Conservation (phyloP, 176 grass and related monocot species). For the Bolboschoenus planiculmis region DNA sequence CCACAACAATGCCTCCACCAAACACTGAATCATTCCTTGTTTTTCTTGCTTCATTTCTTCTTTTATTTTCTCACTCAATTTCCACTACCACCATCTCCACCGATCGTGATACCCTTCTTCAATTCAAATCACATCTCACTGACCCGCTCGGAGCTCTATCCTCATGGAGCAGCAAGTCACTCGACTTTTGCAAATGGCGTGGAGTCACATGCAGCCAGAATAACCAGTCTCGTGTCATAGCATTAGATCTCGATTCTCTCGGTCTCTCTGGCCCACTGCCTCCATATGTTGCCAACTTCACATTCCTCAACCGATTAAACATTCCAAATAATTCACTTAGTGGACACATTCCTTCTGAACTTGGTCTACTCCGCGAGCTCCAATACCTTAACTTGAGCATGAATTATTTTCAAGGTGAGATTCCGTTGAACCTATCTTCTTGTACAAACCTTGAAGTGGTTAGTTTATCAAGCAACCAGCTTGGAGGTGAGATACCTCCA, state of each 20-base stretch:
- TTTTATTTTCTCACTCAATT: conserved; percentile 15
- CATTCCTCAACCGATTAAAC: conserved; percentile 29
- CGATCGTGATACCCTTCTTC: conserved; percentile 34
- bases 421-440: conserved; percentile 25
- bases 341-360: conserved; percentile 39
- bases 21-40: not conserved
- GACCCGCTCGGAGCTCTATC: conserved; percentile 27
- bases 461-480: conserved; percentile 16
- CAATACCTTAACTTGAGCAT: conserved; percentile 38
- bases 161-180: conserved; percentile 37
- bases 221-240: conserved; percentile 4
- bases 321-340: conserved; percentile 24
- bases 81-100: not conserved
- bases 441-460: conserved; percentile 31
- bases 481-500: conserved; percentile 35
- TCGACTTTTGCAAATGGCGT: conserved; percentile 39
- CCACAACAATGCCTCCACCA: not conserved
- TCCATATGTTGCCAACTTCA: conserved; percentile 38
- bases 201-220: conserved; percentile 32
- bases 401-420: conserved; percentile 34
- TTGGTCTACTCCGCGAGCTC: conserved; percentile 25
- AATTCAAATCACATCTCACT: conserved; percentile 42
- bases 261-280: conserved; percentile 29
- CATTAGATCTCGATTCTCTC: conserved; percentile 33
- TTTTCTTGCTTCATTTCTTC: not conserved